Evolutionary conservation across 768 basidiomycete species (phyloP), one percentile per base, ranked within the genome.

Genomic region (Xerocomellus intermedius): DNA sequence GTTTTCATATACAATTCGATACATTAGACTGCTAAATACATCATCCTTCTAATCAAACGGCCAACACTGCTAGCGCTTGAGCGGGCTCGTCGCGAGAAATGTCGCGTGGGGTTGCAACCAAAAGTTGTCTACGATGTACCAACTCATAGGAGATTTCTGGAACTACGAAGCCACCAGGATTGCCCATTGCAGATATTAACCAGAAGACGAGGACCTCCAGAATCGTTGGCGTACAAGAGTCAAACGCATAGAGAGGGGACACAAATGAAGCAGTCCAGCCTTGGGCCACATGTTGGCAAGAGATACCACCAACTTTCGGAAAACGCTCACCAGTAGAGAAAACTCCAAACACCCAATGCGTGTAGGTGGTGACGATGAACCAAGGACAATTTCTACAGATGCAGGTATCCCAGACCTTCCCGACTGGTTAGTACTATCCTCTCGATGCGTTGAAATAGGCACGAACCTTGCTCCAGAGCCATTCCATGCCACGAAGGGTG

Each of bases 201-300:
- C 84, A 86, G 65, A 77, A 85, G 8, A 75, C 66, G 22, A 86
- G 65, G 55, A 73, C 69, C 66, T 84, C 80, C 50, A 80, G 59
- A 44, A 85, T 71, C 13, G 80, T 77, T n/a, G 82, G 83, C 14
- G 64, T 66, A 43, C 60, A 56, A 22, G 70, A 60, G 60, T 80
- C 69, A 57, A 70, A 75, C 14, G 66, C 54, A 61, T 77, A 80
- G 24, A 81, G 71, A 32, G 72, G 68, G 3, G 81, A 77, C 17
- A 82, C 77, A 50, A 79, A 84, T 4, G 77, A 82, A 30, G 75
- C 67, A 2, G 76, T 80, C 77, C 82, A 79, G 21, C 80, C 84
- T 86, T 50, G 58, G 19, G 35, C 42, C 30, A 48, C 35, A 24
- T 19, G 51, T 65, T 32, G 24, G 54, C 26, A 54, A 43, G 39